Conservation (phyloP, 2,329 filamentous ascomycete genomes). For the Rhynchosporium agropyri region DNA sequence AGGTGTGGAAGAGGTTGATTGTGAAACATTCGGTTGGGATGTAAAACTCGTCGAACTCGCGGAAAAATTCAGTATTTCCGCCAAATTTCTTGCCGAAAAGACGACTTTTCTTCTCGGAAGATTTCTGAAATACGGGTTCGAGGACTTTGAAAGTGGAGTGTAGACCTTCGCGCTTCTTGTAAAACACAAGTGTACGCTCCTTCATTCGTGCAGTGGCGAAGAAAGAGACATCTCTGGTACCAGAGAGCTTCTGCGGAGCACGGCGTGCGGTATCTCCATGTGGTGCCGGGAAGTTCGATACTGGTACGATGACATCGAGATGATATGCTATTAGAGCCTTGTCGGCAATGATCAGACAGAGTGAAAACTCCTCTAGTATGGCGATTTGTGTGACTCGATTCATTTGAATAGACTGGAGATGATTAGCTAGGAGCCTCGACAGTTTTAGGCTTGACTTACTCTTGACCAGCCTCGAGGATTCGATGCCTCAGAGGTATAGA, state of each 20-base stretch:
- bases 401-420: slow-evolving; percentile 68
- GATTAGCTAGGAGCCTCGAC: slow-evolving; percentile 27
- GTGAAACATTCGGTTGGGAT: slow-evolving; percentile 93
- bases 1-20: slow-evolving; percentile 94
- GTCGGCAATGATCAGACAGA: slow-evolving; percentile 90
- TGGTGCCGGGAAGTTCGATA: slow-evolving; percentile 63
- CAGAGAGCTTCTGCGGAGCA: slow-evolving; percentile 87
- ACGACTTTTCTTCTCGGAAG: slow-evolving; percentile 78
- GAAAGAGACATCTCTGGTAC: slow-evolving; percentile 90
- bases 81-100: slow-evolving; percentile 60
- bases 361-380: slow-evolving; percentile 91
- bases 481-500: slow-evolving; percentile 84
- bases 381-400: slow-evolving; percentile 85
- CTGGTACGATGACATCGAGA: slow-evolving; percentile 76
- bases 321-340: slow-evolving; percentile 92
- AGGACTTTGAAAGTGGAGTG: slow-evolving; percentile 96
- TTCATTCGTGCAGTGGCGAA: slow-evolving; percentile 98
- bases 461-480: slow-evolving; percentile 90
- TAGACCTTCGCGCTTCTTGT: slow-evolving; percentile 92
- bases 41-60: slow-evolving; percentile 98
- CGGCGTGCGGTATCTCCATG: slow-evolving; percentile 73
- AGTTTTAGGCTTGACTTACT: slow-evolving; percentile 55
- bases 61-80: slow-evolving; percentile 90
- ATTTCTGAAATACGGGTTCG: slow-evolving; percentile 93
- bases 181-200: slow-evolving; percentile 90